A percentile compares a stretch with the other conserved stretches of the same genome.
These are phyloP conservation scores for Melocanna baccifera DNA, from an alignment of 176 grass and related monocot species.

Conservation along the genomic window DNA sequence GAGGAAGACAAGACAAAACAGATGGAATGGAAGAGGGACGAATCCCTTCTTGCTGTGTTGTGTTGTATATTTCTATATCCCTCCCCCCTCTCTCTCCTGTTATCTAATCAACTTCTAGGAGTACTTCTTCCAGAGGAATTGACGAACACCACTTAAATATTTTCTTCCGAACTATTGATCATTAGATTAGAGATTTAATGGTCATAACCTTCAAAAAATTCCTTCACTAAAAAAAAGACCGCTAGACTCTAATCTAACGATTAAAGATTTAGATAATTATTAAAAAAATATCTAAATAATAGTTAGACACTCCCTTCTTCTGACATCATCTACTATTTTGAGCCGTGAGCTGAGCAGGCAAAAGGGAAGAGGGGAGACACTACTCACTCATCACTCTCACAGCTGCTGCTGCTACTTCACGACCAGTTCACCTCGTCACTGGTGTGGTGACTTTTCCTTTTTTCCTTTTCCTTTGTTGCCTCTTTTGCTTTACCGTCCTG, in stretches of 20 bases:
- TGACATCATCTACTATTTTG: too few relatives aligned
- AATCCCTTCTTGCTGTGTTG: background rate
- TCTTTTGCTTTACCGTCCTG: conserved; percentile 40
- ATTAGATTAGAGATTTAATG: too few relatives aligned
- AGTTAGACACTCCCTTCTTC: too few relatives aligned
- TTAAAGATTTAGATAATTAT: too few relatives aligned
- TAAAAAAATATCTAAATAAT: too few relatives aligned
- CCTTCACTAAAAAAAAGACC: too few relatives aligned
- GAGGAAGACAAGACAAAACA: background rate
- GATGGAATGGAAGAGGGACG: background rate
- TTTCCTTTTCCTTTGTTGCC: conserved; percentile 32
- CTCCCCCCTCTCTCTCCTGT: background rate
- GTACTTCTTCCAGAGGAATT: too few relatives aligned
- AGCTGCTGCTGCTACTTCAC: background rate
- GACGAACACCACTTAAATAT: too few relatives aligned
- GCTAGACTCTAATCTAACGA: too few relatives aligned
- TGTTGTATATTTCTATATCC: background rate
- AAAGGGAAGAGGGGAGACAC: background rate
- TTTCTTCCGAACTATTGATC: too few relatives aligned
- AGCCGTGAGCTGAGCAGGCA: too few relatives aligned
- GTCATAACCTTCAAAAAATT: too few relatives aligned
- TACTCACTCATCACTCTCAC: background rate
- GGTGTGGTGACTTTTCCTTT: background rate
- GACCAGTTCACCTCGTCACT: background rate
- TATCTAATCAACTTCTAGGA: background rate